Conservation (phyloP, 345 rosid species). For the Stellera chamaejasme region DNA sequence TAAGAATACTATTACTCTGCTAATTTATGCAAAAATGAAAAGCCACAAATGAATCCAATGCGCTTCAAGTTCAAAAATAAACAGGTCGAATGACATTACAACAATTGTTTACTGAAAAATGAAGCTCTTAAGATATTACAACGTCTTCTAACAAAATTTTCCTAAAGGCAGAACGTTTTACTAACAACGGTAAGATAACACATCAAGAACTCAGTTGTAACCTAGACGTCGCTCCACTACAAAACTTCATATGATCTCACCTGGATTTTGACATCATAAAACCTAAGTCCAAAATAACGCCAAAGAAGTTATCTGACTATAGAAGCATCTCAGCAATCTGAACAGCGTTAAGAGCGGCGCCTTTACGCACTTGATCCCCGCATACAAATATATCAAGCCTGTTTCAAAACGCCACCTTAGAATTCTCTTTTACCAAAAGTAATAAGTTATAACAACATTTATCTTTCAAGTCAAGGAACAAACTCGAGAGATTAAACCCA, state of each 20-base stretch:
- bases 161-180: not conserved
- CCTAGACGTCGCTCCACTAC: slow-evolving; percentile 4
- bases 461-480: not conserved
- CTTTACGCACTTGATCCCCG: slow-evolving; percentile 96
- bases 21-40: too few relatives aligned
- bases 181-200: not conserved
- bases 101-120: not conserved
- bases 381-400: slow-evolving; percentile 96
- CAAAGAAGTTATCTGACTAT: slow-evolving; percentile 14
- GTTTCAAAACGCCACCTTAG: slow-evolving; percentile 10
- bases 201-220: slow-evolving; percentile 2
- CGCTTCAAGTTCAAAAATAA: too few relatives aligned
- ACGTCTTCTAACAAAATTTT: not conserved
- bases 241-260: slow-evolving; percentile 14
- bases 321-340: slow-evolving; percentile 96
- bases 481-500: slow-evolving; percentile 17
- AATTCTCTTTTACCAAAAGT: not conserved
- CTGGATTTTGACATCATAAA: slow-evolving; percentile 4
- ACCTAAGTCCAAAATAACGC: not conserved
- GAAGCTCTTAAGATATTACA: not conserved
- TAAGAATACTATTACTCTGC: too few relatives aligned
- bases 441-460: not conserved
- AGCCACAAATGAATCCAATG: too few relatives aligned
- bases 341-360: slow-evolving; percentile 95
- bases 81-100: not conserved